phyloP scores from a whole-genome alignment of 2,329 filamentous ascomycete genomes.

The Colletotrichum viniferum region DNA sequence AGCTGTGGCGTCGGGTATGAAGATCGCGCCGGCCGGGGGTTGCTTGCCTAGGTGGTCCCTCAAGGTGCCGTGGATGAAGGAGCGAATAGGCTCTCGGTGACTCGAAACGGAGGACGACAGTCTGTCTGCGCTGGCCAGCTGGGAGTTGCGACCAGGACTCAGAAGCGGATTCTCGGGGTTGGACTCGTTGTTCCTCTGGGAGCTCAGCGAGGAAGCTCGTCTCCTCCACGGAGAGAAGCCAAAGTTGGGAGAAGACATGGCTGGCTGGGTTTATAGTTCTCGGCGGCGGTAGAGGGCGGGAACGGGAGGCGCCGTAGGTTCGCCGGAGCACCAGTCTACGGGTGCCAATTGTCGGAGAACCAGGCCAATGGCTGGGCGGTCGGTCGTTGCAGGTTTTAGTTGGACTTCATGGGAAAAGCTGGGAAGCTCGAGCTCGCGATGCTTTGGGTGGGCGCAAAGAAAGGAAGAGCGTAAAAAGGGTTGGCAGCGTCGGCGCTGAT shows the following conservation, averaged over 20 bases:
- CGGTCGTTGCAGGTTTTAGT: neutral
- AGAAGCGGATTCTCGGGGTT: conserved; percentile 25
- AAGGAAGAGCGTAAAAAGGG: neutral
- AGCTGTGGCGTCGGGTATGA: neutral
- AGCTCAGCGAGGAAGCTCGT: conserved; percentile 28
- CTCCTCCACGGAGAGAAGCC: conserved; percentile 55
- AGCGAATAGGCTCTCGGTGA: conserved; percentile 71
- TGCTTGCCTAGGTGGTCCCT: conserved; percentile 62
- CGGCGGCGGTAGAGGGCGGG: neutral
- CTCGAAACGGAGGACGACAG: conserved; percentile 40
- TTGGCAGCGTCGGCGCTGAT: conserved; percentile 10
- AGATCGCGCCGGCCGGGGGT: neutral
- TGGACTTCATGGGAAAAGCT: conserved; percentile 8
- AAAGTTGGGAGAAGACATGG: conserved; percentile 52
- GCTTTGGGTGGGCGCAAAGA: neutral
- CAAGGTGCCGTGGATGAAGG: conserved; percentile 71
- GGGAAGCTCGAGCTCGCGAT: conserved; percentile 1
- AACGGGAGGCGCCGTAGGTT: neutral
- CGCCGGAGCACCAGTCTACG: neutral
- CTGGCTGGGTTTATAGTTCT: neutral
- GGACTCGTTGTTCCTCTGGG: conserved; percentile 22
- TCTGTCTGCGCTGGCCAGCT: conserved; percentile 29
- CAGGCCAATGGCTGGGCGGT: conserved; percentile 6
- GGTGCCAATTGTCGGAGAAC: conserved; percentile 2
- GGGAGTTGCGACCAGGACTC: conserved; percentile 18